These are phyloP conservation scores for Linanthus parryae DNA, from an alignment of 148 eudicot species.

Conservation along the genomic window DNA sequence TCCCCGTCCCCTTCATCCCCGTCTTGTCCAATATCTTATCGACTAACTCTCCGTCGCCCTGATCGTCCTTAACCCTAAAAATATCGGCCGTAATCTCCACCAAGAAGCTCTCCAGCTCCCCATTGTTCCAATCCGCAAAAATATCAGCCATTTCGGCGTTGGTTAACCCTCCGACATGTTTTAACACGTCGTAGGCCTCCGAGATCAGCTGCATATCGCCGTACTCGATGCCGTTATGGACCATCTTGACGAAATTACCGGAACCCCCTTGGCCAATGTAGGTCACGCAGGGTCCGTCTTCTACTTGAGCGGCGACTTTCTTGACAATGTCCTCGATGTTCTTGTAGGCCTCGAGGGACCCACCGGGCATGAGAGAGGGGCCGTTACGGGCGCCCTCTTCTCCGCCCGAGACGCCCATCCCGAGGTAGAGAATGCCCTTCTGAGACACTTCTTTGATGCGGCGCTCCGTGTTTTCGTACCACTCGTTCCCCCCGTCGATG, in stretches of 20 bases:
- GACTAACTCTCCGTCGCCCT: conserved; percentile 54
- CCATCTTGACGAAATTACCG: conserved; percentile 86
- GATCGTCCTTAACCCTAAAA: conserved; percentile 59
- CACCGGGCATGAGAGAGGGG: conserved; percentile 79
- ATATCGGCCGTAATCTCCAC: conserved; percentile 79
- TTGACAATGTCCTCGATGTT: conserved; percentile 41
- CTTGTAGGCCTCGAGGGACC: conserved; percentile 46
- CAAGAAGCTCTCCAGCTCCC: conserved; percentile 82
- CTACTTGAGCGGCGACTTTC: conserved; percentile 77
- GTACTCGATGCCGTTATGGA: conserved; percentile 83
- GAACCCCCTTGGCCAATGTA: conserved; percentile 84
- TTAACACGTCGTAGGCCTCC: conserved; percentile 75
- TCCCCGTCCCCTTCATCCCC: conserved; percentile 93
- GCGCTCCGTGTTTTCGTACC: conserved; percentile 79
- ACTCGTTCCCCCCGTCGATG: conserved; percentile 84
- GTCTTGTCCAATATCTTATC: conserved; percentile 87
- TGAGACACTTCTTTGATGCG: conserved; percentile 34
- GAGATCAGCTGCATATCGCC: conserved; percentile 90
- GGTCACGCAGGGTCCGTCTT: conserved; percentile 86
- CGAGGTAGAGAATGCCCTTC: conserved; percentile 47
- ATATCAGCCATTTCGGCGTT: conserved; percentile 61
- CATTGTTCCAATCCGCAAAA: conserved; percentile 68
- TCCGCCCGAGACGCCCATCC: conserved; percentile 88
- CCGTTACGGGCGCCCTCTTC: conserved; percentile 75
- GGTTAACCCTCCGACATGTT: conserved; percentile 50